Base-by-base conservation (phyloP, 352 stramenopile species). In the Globisporangium middletonii region DNA sequence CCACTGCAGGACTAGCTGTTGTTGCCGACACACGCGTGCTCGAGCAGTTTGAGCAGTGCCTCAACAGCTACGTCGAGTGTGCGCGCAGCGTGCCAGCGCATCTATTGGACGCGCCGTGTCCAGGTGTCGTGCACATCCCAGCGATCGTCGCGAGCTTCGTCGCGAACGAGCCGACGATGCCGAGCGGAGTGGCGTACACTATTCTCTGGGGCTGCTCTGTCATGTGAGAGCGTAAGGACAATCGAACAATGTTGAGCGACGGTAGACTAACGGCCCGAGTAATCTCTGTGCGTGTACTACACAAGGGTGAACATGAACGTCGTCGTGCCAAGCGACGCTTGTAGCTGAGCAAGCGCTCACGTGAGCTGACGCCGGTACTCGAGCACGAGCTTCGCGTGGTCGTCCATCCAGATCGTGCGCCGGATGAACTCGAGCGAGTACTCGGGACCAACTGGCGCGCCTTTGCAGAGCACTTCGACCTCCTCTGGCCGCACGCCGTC, bases 381-480 rank as follows among this genome's bases (percentile, higher is more conserved):
- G 37, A 89, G 65, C 19, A 86, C 54, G 64, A 89, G 73, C 33
- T 73, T 76, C 28, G 62, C 51, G 38, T 12, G 45, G 2, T 65
- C 41, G 35, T 82, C 63, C 51, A 72, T 59, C 79, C 79, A 89
- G 15, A 71, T 68, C 37, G 77, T 87, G 43, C 75, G 75, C 18
- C 65, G 64, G n/a, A 89, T 73, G 47, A 89, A 89, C 50, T 83
- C 71, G 35, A 89, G 72, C 42, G 79, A 86, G 46, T 86, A 77
- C 49, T 89, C 79, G 4, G 71, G 60, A 1, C 79, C 77, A 3
- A 89, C 71, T 0, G 69, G 56, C 15, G 33, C 54, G 43, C 73
- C 69, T 28, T 67, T 66, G 64, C 79, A 88, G 37, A 87, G 38
- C 52, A 89, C 77, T 51, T 83, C 73, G 16, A 89, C 76, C 49